Base-by-base conservation (phyloP, 345 rosid species). In the Salix brachista region DNA sequence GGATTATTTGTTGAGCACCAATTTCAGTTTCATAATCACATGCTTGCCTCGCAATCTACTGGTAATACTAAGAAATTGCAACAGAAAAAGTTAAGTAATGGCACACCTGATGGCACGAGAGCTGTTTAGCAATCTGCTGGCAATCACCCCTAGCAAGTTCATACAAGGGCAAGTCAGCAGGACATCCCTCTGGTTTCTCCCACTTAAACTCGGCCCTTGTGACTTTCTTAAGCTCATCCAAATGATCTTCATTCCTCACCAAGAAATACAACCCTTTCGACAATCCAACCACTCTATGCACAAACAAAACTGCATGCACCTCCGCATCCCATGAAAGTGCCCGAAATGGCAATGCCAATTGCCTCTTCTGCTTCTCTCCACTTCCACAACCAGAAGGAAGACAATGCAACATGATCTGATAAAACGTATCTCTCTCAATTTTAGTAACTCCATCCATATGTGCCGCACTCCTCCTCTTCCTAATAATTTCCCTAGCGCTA, bases 401-500 rank as follows among this genome's bases (percentile, higher is more conserved):
- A 80, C 94, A 94, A 67, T 90, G 98, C 77, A 94, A 76, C 85
- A 94, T 32, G n/a, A 92, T 88, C 88, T 94, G 98, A 84, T 87
- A 94, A 85, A 94, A 94, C 48, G 83, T 72, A 1, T 87, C 88
- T 54, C 86, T 87, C 68, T 90, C 87, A 41, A 94, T 92, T 71
- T 54, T 74, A 36, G 91, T 88, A 65, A 88, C 86, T 77, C 87
- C 88, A 80, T 94, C 98, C 98, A 94, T 90, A 70, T 94, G 93
- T 76, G 89, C 94, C 0, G 98, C 98, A n/a, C 98, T 94, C 83
- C 98, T 89, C 30, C 98, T 85, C 86, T 84, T 90, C 91, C 97
- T 90, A 6, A 90, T 89, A 69, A 90, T 85, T 81, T 92, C 85
- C 65, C 91, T 86, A 19, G 70, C 74, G 0, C 88, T 81, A 48